Conservation (phyloP, 371 early-diverging fungal species). For the Actinomucor elegans region DNA sequence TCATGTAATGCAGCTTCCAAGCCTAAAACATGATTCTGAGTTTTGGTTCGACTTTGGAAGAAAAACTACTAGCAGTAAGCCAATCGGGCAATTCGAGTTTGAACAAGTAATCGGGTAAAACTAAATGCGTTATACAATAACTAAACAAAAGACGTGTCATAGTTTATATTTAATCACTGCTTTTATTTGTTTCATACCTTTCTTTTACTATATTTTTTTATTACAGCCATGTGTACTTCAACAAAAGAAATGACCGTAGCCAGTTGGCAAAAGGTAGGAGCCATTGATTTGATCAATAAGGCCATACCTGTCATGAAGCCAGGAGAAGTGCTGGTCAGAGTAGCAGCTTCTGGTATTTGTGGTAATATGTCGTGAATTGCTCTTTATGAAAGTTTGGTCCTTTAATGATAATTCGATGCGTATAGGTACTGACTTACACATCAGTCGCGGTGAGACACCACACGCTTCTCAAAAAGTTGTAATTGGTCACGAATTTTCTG, state of each 20-base stretch:
- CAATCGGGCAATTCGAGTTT: slow-evolving; percentile 8
- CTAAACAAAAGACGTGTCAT: too few species aligned
- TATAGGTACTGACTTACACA: slow-evolving; percentile 57
- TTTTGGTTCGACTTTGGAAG: too few species aligned
- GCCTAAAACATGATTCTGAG: too few species aligned
- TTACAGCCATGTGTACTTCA: slow-evolving; percentile 12
- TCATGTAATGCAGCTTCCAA: too few species aligned
- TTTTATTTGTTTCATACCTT: neutral
- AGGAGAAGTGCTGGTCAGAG: slow-evolving; percentile 50
- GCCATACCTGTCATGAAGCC: slow-evolving; percentile 36
- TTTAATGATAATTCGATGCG: neutral
- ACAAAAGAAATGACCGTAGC: slow-evolving; percentile 41
- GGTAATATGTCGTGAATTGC: slow-evolving; percentile 21
- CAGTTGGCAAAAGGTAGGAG: slow-evolving; percentile 52
- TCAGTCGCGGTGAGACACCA: slow-evolving; percentile 60
- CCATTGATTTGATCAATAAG: slow-evolving; percentile 43
- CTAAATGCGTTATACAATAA: too few species aligned
- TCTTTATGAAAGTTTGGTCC: neutral
- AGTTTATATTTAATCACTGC: too few species aligned
- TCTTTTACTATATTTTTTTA: neutral
- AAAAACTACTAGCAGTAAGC: too few species aligned
- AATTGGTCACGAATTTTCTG: slow-evolving; percentile 60
- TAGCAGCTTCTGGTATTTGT: slow-evolving; percentile 60
- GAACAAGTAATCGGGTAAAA: too few species aligned
- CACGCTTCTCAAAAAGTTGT: slow-evolving; percentile 50